Base-by-base conservation (phyloP, 2,329 filamentous ascomycete genomes). In the Aspergillus neoniger region DNA sequence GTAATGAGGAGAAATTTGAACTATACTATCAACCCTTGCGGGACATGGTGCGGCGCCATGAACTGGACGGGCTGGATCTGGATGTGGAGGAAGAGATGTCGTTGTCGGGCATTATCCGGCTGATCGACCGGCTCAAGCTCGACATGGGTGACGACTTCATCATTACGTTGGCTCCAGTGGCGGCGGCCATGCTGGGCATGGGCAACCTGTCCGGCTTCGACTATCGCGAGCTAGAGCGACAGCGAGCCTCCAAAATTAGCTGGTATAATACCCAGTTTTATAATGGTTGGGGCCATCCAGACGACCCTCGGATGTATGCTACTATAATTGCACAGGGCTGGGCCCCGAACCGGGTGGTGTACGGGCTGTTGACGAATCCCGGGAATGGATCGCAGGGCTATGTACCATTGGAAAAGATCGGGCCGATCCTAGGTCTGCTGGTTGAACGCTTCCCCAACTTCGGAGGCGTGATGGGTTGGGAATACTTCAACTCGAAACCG, bases 231-330 rank as follows among this genome's bases (percentile, higher is more conserved):
- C 83, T 97, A 2, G 91, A 96, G 72, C 81, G 83, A 10, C 82
- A 86, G 74, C 82, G 86, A 5, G 88, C 88, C 0, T 76, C 75
- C 15, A 83, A 88, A 47, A 90, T 96, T 28, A 82, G 83, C 2
- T 97, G 92, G 86, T 96, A 96, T 75, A 96, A 96, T 72, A 83
- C 89, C 5, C 93, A 97, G 72, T 96, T 96, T 76, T 97, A 97
- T 81, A 95, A 91, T 71, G 92, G 92, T 1, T 97, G 91, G 88
- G 91, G 91, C 8, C 86, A 87, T 52, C 85, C 87, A 1, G 78
- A 82, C 28, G 81, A 82, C 59, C 74, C 77, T 1, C 71, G 71
- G 12, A 75, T 79, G 65, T 81, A 81, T 63, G 76, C 75, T 21
- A 67, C 72, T 50, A 79, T 81, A 48, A 69, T 81, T 21, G 62